phyloP scores from a whole-genome alignment of 768 basidiomycete species.

The Naganishia antarctica region DNA sequence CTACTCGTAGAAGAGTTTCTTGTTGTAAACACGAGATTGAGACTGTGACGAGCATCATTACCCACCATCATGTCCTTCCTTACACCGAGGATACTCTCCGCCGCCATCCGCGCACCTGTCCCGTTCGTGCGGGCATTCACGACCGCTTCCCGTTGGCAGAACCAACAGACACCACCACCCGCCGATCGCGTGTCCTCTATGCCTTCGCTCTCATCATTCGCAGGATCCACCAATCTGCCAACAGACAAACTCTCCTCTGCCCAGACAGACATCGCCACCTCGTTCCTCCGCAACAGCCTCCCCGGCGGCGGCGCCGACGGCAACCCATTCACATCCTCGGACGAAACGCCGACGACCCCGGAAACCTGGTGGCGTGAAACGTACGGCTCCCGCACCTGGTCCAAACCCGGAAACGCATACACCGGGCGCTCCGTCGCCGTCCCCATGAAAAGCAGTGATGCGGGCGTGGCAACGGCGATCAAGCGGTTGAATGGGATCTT shows the following conservation, averaged over 20 bases:
- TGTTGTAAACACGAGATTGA: too few species aligned
- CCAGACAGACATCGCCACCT: constrained; percentile 2
- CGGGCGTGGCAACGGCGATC: constrained; percentile 12
- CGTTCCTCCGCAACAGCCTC: background rate
- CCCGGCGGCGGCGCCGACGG: background rate
- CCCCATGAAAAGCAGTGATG: background rate
- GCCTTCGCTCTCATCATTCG: constrained; percentile 11
- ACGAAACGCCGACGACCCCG: background rate
- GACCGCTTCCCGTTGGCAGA: constrained; percentile 9
- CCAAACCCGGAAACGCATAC: constrained; percentile 22
- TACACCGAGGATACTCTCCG: background rate
- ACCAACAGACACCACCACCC: background rate
- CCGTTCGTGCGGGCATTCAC: constrained; percentile 1
- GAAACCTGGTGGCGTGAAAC: constrained; percentile 18
- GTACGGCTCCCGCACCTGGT: background rate
- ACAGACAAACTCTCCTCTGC: background rate
- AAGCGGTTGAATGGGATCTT: constrained; percentile 25
- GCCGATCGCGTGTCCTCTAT: constrained; percentile 1
- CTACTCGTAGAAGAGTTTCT: too few species aligned
- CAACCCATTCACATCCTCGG: background rate
- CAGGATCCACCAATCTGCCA: background rate
- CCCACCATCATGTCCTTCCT: constrained; percentile 13
- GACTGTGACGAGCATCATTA: too few species aligned
- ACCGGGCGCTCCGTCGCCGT: constrained; percentile 23
- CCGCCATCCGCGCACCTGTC: background rate